phyloP scores from a whole-genome alignment of 768 basidiomycete genomes.

The Thelephora aurantiotincta region DNA sequence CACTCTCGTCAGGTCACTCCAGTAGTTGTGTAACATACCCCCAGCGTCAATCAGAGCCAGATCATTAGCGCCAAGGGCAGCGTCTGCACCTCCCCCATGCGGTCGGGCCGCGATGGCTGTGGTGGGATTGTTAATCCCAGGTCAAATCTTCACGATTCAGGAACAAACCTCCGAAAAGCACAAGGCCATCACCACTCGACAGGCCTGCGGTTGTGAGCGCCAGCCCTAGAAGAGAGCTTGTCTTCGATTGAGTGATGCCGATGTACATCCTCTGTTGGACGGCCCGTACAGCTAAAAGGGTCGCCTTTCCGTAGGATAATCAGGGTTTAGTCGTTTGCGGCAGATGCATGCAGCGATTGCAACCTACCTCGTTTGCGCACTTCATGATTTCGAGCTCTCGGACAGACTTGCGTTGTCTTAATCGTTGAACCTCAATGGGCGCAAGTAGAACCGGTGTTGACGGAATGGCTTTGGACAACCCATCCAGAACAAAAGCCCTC shows the following conservation, averaged over 20 bases:
- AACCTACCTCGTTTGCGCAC: constrained; percentile 64
- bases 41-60: constrained; percentile 66
- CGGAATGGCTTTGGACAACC: constrained; percentile 32
- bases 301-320: constrained; percentile 33
- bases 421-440: constrained; percentile 34
- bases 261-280: constrained; percentile 46
- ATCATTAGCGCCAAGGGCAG: constrained; percentile 37
- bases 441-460: constrained; percentile 30
- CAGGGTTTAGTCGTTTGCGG: not conserved
- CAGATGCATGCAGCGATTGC: not conserved
- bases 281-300: constrained; percentile 56
- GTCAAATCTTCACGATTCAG: not conserved
- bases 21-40: constrained; percentile 58
- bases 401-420: constrained; percentile 63
- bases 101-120: constrained; percentile 79
- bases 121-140: not conserved
- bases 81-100: constrained; percentile 69
- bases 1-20: constrained; percentile 70
- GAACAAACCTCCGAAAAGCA: constrained; percentile 64
- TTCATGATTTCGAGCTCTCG: constrained; percentile 58
- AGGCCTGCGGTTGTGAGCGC: constrained; percentile 50
- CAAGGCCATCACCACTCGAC: constrained; percentile 39
- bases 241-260: constrained; percentile 69
- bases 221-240: constrained; percentile 36
- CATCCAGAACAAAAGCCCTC: constrained; percentile 52